These are phyloP conservation scores for Vigna angularis DNA, from an alignment of 306 rosid species.

Conservation along the genomic window DNA sequence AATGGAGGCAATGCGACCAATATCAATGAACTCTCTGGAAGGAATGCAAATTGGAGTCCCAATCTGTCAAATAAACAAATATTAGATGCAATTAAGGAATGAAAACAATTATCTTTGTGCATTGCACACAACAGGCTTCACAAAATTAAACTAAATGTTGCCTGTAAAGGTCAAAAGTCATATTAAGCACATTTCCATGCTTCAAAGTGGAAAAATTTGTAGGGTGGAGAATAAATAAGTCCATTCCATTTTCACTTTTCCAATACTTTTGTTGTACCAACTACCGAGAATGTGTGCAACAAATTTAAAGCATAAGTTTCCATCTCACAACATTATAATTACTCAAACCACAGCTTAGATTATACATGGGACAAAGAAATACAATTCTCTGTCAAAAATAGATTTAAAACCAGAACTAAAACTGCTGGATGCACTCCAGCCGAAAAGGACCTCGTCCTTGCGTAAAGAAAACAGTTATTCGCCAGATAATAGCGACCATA, in stretches of 20 bases:
- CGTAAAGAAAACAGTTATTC: constrained; percentile 25
- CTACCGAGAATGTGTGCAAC: background rate
- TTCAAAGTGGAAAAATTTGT: background rate
- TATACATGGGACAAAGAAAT: background rate
- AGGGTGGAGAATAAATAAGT: background rate
- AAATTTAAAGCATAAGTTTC: background rate
- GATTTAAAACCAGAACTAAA: background rate
- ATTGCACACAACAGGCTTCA: background rate
- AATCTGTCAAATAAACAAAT: constrained; percentile 59
- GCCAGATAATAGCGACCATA: constrained; percentile 6
- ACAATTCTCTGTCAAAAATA: background rate
- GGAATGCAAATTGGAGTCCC: constrained; percentile 97
- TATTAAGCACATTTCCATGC: background rate
- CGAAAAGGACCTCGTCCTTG: constrained; percentile 11
- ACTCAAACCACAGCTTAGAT: constrained; percentile 7
- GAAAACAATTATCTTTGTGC: background rate
- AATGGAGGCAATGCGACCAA: constrained; percentile 87
- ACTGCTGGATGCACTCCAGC: constrained; percentile 1
- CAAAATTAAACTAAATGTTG: background rate
- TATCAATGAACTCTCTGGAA: constrained; percentile 79
- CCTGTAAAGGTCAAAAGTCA: background rate
- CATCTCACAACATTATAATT: constrained; percentile 9
- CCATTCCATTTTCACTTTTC: background rate
- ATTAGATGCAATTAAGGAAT: constrained; percentile 37
- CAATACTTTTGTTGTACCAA: background rate